Base-by-base conservation (phyloP, 352 stramenopile species). In the Phytophthora ohioensis region DNA sequence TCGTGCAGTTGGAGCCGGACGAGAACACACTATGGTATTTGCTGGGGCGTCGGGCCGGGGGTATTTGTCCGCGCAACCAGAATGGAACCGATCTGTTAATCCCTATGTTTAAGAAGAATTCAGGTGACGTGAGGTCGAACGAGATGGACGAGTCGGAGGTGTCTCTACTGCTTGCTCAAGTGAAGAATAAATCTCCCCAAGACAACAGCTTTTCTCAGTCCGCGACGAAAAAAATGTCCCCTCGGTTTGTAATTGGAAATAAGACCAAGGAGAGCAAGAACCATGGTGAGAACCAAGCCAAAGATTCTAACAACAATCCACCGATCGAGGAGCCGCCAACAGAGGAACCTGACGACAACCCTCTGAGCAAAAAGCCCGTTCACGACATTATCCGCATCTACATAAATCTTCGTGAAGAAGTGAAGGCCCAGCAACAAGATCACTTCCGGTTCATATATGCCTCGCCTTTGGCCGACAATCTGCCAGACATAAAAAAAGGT, bases 21-120 rank as follows among this genome's bases (percentile, higher is more conserved):
- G 45, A 76, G 27, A 45, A 63, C 2, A 64, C 41, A 13, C 11
- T 80, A 11, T 80, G 71, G 72, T 62, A 62, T 49, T 71, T 83
- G 51, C 69, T 80, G n/a, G 56, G 48, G 3, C 68, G 7, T 63
- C 69, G 11, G 48, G 69, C 68, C 0, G 76, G 69, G 1, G 57
- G 69, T 47, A 31, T 75, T 12, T 64, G 73, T 9, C 60, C 54
- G 1, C 47, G 55, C 2, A 57, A 59, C 48, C 55, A 67, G 12
- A 39, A 64, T 21, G 45, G 35, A 64, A 34, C 60, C 8, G 46
- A 58, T 57, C 46, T 69, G 36, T 52, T 68, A 46, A 38, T 69
- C 38, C 52, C 52, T 13, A 69, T 69, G 3, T 62, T 69, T 39
- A 47, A 41, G 52, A 56, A 51, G 27, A 55, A 42, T 30, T n/a